These are phyloP conservation scores for Tetracentron sinense DNA, from an alignment of 164 flowering plant species.

Conservation along the genomic window DNA sequence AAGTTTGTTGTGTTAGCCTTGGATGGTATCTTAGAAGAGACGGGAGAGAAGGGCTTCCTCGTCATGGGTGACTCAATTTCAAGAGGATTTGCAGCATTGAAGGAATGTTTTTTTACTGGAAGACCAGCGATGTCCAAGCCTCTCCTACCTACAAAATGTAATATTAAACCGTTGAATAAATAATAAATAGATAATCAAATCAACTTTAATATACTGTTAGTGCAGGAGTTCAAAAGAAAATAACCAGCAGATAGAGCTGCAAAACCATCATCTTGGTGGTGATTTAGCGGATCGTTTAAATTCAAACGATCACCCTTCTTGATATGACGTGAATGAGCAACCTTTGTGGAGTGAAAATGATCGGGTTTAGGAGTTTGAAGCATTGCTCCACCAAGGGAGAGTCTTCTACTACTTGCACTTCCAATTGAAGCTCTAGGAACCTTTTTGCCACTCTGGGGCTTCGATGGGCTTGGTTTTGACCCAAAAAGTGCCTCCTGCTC, in stretches of 20 bases:
- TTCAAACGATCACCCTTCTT: slow-evolving; percentile 37
- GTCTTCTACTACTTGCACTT: slow-evolving; percentile 46
- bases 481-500: slow-evolving; percentile 80
- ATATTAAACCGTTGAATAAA: neutral
- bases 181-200: neutral
- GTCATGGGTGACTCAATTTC: slow-evolving; percentile 47
- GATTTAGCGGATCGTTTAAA: slow-evolving; percentile 16
- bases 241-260: slow-evolving; percentile 46
- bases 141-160: slow-evolving; percentile 43
- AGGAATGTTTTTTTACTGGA: slow-evolving; percentile 42
- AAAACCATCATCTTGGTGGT: slow-evolving; percentile 32
- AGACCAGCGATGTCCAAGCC: slow-evolving; percentile 61
- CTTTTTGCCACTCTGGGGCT: slow-evolving; percentile 56
- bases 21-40: slow-evolving; percentile 48
- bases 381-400: slow-evolving; percentile 65
- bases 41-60: slow-evolving; percentile 81
- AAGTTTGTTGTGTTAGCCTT: slow-evolving; percentile 38
- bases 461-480: slow-evolving; percentile 89
- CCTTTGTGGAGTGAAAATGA: slow-evolving; percentile 28
- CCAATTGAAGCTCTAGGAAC: slow-evolving; percentile 60
- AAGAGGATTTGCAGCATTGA: slow-evolving; percentile 29
- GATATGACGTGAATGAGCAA: slow-evolving; percentile 34
- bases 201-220: neutral
- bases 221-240: slow-evolving; percentile 1
- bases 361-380: slow-evolving; percentile 52